Evolutionary conservation across 2,329 filamentous ascomycete species (phyloP), one percentile per base, ranked within the genome.

Genomic region (Pleoardoris graminearum): DNA sequence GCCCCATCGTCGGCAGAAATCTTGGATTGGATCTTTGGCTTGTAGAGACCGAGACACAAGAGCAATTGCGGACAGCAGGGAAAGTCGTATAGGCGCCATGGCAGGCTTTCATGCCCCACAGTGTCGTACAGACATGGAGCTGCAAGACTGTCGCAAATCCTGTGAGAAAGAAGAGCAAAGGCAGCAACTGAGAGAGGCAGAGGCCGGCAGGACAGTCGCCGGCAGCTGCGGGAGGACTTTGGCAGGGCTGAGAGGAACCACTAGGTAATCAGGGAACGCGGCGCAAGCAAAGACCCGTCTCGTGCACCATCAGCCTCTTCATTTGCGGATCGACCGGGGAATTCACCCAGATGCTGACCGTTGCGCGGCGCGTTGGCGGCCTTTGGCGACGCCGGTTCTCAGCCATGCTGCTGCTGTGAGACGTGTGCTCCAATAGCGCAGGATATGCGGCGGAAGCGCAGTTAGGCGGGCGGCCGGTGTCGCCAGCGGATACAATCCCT

Each of bases 1-100:
- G 38, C 80, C 82, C 70, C 70, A 76, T 51, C 74, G 62, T 36
- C 75, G 67, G 57, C 75, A 77, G 50, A 76, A 86, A 65, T 83
- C 76, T 21, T 70, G 73, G 43, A 85, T 72, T 3, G 81, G 81
- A 60, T 85, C 77, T 51, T 77, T 66, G 39, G 54, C 47, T 43
- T 71, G 67, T 22, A 65, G 61, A 14, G 66, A 67, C 21, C 25
- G 51, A 16, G 60, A 57, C 47, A 66, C 55, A 48, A 74, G 59
- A 51, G 51, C 65, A 54, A 65, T 53, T 43, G 60, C 61, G 55
- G 61, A 58, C 51, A 73, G 32, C 27, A 69, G 55, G 55, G 57
- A 61, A 54, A 55, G 53, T 50, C 58, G 63, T 50, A 64, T 48
- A 51, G 62, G 62, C 60, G 67, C 62, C 71, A 74, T 74, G 58